Evolutionary conservation across 208 protist species (phyloP).

Genomic region (Sergeia podlipaevii): DNA sequence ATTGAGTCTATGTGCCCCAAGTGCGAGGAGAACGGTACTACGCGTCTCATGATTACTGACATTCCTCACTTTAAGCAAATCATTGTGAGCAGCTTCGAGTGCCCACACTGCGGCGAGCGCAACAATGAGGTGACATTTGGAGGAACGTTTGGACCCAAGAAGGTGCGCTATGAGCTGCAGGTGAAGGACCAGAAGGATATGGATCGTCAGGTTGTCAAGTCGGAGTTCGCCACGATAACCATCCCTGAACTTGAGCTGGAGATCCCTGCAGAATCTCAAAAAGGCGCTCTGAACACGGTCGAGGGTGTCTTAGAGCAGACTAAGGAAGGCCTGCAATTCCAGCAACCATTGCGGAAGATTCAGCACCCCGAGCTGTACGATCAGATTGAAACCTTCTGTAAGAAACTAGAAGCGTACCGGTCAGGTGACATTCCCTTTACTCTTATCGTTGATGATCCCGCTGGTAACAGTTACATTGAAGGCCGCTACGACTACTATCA

Average conservation of each 20-base stretch:
- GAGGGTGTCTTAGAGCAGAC: constrained; percentile 92
- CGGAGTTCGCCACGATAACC: constrained; percentile 81
- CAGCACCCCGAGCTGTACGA: constrained; percentile 77
- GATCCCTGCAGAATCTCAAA: constrained; percentile 88
- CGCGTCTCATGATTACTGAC: constrained; percentile 88
- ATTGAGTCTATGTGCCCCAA: constrained; percentile 88
- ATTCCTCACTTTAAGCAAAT: constrained; percentile 93
- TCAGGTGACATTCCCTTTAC: constrained; percentile 84
- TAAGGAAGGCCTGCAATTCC: constrained; percentile 61
- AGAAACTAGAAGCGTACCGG: constrained; percentile 57
- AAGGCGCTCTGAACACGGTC: constrained; percentile 92
- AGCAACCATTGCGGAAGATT: constrained; percentile 71
- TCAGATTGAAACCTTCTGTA: constrained; percentile 77
- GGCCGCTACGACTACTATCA: constrained; percentile 88
- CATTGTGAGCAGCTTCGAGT: constrained; percentile 92
- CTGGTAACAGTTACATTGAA: constrained; percentile 93
- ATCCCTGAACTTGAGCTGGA: constrained; percentile 94
- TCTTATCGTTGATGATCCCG: constrained; percentile 92
- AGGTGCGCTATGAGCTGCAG: constrained; percentile 79
- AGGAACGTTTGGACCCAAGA: constrained; percentile 77
- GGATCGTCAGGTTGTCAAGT: constrained; percentile 93
- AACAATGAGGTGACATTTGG: constrained; percentile 92
- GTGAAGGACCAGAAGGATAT: constrained; percentile 86
- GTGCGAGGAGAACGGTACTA: constrained; percentile 84
- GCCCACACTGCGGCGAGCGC: constrained; percentile 71